Base-by-base conservation (phyloP, 2,329 filamentous ascomycete genomes). In the Gyromitra esculenta region DNA sequence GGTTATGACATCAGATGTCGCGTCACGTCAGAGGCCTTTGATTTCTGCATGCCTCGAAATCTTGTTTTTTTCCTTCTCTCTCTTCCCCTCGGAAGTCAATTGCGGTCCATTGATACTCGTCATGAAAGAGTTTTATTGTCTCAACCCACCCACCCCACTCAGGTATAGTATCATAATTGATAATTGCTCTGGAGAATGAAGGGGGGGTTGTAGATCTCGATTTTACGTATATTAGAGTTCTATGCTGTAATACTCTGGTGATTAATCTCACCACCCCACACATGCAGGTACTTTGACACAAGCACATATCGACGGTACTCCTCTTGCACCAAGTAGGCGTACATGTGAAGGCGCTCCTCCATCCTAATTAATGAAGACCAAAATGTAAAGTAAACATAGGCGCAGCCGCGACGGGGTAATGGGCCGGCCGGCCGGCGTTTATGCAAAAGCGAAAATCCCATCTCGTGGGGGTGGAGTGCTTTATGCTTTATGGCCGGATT, bases 371-470 rank as follows among this genome's bases (percentile, higher is more conserved):
- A 54, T 9, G 60, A 66, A 41, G 15, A 18, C 35, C 45, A 21
- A 31, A 37, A 64, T 71, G n/a, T 45, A 18, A 25, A 31, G 18
- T 25, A 54, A 5, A 54, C 8, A 31, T 71, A 71, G 35, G 35
- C 68, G 68, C 68, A 71, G 68, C 35, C 68, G 68, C 68, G 57
- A 71, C 57, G 57, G 68, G 6, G 1, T 5, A 9, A 48, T 31
- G 65, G 66, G 39, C 68, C 57, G 68, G 48, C 37, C 43, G 45
- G 45, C 57, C 68, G 57, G 68, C 57, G 48, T 35, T 70, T 62
- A 50, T 52, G 5, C 5, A 11, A 63, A 15, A 45, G 21, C n/a
- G 43, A 65, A 39, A 25, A 60, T 41, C 15, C 52, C n/a, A 60
- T 25, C 15, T 48, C 18, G 7, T 37, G 4, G 21, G 31, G 45